Evolutionary conservation across 139 green algal genomes (phyloP).

Genomic region (Cymbomonas tetramitiformis): DNA sequence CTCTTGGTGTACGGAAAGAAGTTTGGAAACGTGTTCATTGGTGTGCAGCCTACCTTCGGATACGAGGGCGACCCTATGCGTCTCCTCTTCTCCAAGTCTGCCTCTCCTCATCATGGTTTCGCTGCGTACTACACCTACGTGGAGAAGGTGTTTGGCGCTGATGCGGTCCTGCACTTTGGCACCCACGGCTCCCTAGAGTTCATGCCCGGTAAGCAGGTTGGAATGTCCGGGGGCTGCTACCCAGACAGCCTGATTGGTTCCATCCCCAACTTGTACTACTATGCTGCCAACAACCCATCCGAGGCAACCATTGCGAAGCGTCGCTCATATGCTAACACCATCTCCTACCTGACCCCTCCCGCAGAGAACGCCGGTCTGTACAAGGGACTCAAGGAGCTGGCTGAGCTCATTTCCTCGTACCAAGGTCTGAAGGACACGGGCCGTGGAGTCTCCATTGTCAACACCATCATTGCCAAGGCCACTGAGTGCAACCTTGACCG

Average conservation of each 20-base stretch:
- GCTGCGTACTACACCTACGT: conserved; percentile 98
- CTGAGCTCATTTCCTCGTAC: conserved; percentile 90
- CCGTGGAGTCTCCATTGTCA: conserved; percentile 67
- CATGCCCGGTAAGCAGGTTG: conserved; percentile 96
- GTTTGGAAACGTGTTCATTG: conserved; percentile 99
- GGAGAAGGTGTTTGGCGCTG: conserved; percentile 84
- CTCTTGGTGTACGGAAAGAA: conserved; percentile 88
- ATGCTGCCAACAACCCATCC: conserved; percentile 96
- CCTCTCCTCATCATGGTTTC: conserved; percentile 95
- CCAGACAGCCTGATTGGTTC: conserved; percentile 86
- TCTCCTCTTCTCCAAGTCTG: conserved; percentile 84
- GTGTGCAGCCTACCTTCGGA: conserved; percentile 96
- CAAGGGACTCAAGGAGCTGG: conserved; percentile 72
- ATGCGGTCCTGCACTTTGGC: conserved; percentile 97
- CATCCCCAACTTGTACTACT: conserved; percentile 99
- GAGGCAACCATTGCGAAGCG: conserved; percentile 98
- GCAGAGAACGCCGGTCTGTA: conserved; percentile 97
- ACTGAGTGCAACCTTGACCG: conserved; percentile 92
- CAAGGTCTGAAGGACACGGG: conserved; percentile 75
- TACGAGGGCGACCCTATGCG: conserved; percentile 98
- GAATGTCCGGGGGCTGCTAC: conserved; percentile 93
- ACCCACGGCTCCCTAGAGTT: conserved; percentile 98
- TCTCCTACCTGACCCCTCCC: conserved; percentile 95
- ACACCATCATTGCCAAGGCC: conserved; percentile 90
- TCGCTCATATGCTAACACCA: conserved; percentile 96